Evolutionary conservation across 2,329 filamentous ascomycete species (phyloP), one percentile per base, ranked within the genome.

Genomic region (Fusarium camptoceras): DNA sequence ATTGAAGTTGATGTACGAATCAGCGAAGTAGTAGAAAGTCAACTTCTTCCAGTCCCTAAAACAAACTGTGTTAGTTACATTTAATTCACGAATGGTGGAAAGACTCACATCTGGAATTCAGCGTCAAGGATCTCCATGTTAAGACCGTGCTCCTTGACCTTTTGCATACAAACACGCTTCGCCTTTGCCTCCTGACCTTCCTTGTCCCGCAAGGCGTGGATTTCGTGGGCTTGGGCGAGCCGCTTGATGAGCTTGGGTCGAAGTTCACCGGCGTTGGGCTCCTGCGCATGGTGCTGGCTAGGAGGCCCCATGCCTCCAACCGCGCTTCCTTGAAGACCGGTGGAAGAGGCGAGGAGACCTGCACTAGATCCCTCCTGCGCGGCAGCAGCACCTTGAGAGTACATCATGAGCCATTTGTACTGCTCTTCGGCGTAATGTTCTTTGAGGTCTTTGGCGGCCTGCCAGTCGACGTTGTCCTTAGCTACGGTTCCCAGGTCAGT

Each of bases 61-160:
- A 41, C 70, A 71, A 48, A 53, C 25, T 8, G 43, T 31, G 49
- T 75, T 28, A 72, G 66, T 37, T 18, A 10, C n/a, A 18, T 41
- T 41, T 31, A 27, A 12, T 31, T 41, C 14, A 31, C 4, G 24
- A 15, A 16, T 14, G 15, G 25, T 15, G 39, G 5, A 12, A 24
- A n/a, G 20, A 86, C 93, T 88, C 85, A 97, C 95, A 97, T 97
- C 78, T 99, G 96, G 78, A 98, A 99, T 79, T 99, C 96, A 7
- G 96, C 96, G 81, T 99, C 96, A 9, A 99, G 88, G 69, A 99
- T 98, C 80, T 99, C 96, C 96, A 99, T 98, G 75, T 97, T 94
- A 28, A 98, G 86, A 49, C 93, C 91, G 79, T 98, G 94, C 76
- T 98, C 95, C 72, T 92, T 92, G 56, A 98, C 96, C 81, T 98